These are phyloP conservation scores for Verticillium klebahnii DNA, from an alignment of 2,329 filamentous ascomycete genomes.

Conservation along the genomic window DNA sequence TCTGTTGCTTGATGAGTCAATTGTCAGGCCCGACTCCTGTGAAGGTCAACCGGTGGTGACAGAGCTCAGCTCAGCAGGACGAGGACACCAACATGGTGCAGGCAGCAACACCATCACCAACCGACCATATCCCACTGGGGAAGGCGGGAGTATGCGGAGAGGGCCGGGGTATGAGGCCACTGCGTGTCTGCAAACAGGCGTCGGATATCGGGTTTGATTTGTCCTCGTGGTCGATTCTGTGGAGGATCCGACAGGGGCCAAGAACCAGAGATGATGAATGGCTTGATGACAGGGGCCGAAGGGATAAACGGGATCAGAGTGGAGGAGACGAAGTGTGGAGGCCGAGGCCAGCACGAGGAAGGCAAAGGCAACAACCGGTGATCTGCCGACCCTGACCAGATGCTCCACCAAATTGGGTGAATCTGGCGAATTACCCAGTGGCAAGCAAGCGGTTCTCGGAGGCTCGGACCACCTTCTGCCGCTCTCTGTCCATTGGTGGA, in stretches of 20 bases:
- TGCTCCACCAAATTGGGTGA: not conserved
- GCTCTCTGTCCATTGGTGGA: not conserved
- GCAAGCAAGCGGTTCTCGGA: not conserved
- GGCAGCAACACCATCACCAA: too few relatives aligned
- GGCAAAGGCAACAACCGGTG: not conserved
- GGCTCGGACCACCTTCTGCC: slow-evolving; percentile 2
- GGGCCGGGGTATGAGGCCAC: not conserved
- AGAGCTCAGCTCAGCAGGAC: too few relatives aligned
- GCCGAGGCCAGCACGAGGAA: too few relatives aligned
- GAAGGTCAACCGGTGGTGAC: too few relatives aligned
- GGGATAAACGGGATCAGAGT: not conserved
- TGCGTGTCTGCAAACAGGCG: not conserved
- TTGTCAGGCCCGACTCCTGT: too few relatives aligned
- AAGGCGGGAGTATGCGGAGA: not conserved
- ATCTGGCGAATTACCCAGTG: not conserved
- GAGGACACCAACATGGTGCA: too few relatives aligned
- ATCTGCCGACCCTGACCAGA: not conserved
- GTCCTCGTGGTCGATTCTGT: not conserved
- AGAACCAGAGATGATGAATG: not conserved
- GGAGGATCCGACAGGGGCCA: not conserved
- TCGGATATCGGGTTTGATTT: not conserved
- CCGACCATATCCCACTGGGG: not conserved
- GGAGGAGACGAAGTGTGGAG: not conserved
- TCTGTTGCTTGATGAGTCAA: too few relatives aligned
- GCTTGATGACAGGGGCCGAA: not conserved